Percentiles rank a stretch among this genome's conserved stretches.
Conservation (phyloP, 768 basidiomycete species). For the Lactarius evosmus region DNA sequence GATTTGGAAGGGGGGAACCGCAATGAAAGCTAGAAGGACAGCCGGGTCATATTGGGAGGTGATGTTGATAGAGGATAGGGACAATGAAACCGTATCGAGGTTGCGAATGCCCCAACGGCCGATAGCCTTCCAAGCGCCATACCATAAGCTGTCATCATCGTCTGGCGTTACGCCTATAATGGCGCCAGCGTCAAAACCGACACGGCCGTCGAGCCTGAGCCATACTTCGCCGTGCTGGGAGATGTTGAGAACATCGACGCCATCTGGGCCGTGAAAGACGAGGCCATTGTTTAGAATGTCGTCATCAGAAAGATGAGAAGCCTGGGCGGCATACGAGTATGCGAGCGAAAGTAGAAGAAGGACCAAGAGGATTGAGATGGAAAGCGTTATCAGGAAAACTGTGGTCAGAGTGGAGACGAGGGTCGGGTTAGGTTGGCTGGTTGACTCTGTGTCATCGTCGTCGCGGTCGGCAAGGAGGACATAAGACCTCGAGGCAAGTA, state of each 20-base stretch:
- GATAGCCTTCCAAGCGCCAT: conserved; percentile 58
- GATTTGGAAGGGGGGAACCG: conserved; percentile 49
- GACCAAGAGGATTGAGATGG: conserved; percentile 46
- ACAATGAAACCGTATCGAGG: conserved; percentile 55
- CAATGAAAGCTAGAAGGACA: conserved; percentile 46
- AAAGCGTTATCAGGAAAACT: conserved; percentile 59
- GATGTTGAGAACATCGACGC: conserved; percentile 58
- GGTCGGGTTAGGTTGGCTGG: conserved; percentile 29
- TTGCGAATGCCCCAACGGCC: conserved; percentile 64
- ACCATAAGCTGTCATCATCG: conserved; percentile 43
- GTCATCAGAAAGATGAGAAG: conserved; percentile 51
- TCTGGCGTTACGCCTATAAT: conserved; percentile 53
- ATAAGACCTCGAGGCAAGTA: conserved; percentile 45
- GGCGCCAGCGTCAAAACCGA: conserved; percentile 67
- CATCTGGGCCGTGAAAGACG: conserved; percentile 57
- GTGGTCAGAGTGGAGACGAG: conserved; percentile 38
- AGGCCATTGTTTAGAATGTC: conserved; percentile 55
- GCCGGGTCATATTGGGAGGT: conserved; percentile 42
- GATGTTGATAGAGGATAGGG: conserved; percentile 50
- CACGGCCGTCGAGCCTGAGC: conserved; percentile 51
- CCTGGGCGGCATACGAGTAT: conserved; percentile 62
- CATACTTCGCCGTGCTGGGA: conserved; percentile 57
- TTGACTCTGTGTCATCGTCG: conserved; percentile 28
- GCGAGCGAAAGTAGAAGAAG: conserved; percentile 50
- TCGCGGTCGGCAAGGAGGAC: conserved; percentile 30